Evolutionary conservation across 805 yeast species (phyloP), one percentile per base, ranked within the genome.

Genomic region (Barnettozyma wickerhamii): DNA sequence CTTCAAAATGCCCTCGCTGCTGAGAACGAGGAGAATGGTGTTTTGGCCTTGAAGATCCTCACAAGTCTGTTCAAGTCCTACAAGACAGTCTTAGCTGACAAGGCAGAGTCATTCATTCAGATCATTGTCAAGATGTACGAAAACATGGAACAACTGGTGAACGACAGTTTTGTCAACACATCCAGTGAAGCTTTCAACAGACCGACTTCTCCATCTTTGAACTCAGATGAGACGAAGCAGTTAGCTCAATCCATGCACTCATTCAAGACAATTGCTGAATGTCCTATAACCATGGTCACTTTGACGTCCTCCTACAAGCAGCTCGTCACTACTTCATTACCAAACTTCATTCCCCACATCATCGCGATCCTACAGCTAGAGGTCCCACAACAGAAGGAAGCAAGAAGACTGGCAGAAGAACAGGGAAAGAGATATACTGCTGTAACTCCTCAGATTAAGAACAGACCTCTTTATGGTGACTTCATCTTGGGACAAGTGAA

Each of bases 11-110:
- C 84, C 12, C 67, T 91, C 43, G 77, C 74, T 15, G 69, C 66
- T 13, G 99, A 95, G 56, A 93, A 93, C 59, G 99, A 95, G 61
- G 97, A 90, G 46, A 93, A 93, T 59, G 98, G 98, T 37, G 87
- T 89, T 1, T 69, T 88, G 38, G 84, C 95, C 60, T 79, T 93
- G 84, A 89, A 87, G 58, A 81, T 88, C 41, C 72, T 90, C 37
- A 87, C 97, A 14, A 76, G 84, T 23, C 65, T 91, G 35, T 96
- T 90, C 65, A 84, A 93, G 59, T 77, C 90, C 2, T 91, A 84
- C 66, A 91, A 87, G 64, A 57, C 72, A 12, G 66, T 70, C 19
- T 65, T 90, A 38, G 68, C 73, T 14, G 89, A 79, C 14, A 79
- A 81, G 50, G 95, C 91, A 3, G 81, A 76, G 46, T 80, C 82